phyloP scores from a whole-genome alignment of 1,284 basidiomycete genomes.

The Cystobasidium pallidum region DNA sequence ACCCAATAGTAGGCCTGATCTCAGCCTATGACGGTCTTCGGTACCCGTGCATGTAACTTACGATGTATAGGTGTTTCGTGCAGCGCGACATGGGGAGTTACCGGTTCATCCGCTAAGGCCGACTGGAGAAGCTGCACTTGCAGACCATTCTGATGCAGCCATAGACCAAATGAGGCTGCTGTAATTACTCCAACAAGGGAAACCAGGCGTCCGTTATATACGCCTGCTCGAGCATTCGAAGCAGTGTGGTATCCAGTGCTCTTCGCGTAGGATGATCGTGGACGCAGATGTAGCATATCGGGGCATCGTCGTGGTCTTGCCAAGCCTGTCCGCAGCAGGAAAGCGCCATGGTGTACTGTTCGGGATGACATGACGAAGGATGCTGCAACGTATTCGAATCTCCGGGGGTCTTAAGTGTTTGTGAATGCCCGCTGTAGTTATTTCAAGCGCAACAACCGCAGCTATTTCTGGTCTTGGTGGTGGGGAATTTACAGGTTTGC shows the following conservation, averaged over 20 bases:
- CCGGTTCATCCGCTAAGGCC: constrained; percentile 22
- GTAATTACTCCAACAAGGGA: neutral
- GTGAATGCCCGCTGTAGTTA: neutral
- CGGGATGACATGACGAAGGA: neutral
- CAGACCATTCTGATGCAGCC: constrained; percentile 17
- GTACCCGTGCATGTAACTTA: neutral
- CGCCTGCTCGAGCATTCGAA: neutral
- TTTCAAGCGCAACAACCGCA: neutral
- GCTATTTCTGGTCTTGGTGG: neutral
- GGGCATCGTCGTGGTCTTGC: neutral
- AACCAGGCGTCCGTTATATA: neutral
- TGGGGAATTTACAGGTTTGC: neutral
- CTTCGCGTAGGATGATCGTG: constrained; percentile 9
- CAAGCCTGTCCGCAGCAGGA: neutral
- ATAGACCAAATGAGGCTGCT: neutral
- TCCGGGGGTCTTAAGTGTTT: too few relatives aligned
- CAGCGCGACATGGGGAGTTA: constrained; percentile 29
- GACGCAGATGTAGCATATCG: neutral
- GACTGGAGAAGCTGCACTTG: constrained; percentile 18
- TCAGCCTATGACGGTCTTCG: neutral
- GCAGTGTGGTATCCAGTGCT: neutral
- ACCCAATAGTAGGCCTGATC: neutral
- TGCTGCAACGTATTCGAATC: too few relatives aligned
- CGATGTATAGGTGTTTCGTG: constrained; percentile 40
- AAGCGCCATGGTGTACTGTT: neutral